Conservation (phyloP, 257 asterid genomes). For the Lycium ferocissimum region DNA sequence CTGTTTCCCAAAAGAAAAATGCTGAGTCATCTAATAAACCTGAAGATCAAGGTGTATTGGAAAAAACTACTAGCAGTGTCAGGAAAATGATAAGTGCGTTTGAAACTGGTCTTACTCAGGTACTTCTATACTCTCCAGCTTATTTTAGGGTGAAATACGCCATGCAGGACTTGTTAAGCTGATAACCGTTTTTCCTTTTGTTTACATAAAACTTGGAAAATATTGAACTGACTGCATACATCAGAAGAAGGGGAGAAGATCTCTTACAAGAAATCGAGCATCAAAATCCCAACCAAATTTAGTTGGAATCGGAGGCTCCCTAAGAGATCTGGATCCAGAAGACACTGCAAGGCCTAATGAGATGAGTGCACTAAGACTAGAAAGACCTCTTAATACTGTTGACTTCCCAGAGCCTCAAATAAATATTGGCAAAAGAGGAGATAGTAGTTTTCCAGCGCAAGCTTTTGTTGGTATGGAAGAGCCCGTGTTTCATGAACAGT, state of each 20-base stretch:
- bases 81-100: constrained; percentile 81
- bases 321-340: constrained; percentile 34
- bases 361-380: constrained; percentile 26
- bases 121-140: constrained; percentile 37
- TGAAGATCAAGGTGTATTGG: constrained; percentile 39
- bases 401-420: constrained; percentile 34
- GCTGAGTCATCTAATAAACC: constrained; percentile 41
- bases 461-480: constrained; percentile 17
- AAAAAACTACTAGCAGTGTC: constrained; percentile 63
- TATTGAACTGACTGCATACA: constrained; percentile 24
- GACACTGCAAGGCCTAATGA: constrained; percentile 38
- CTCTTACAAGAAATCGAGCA: constrained; percentile 46
- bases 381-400: constrained; percentile 32
- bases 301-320: constrained; percentile 43
- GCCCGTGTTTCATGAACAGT: constrained; percentile 27
- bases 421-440: constrained; percentile 30
- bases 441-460: constrained; percentile 31
- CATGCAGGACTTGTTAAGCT: constrained; percentile 8
- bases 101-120: constrained; percentile 66
- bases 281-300: constrained; percentile 53
- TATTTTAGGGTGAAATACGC: constrained; percentile 7
- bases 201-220: not conserved
- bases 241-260: constrained; percentile 56
- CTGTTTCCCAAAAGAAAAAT: constrained; percentile 32
- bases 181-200: constrained; percentile 22